These are phyloP conservation scores for Aspergillus campestris DNA, from an alignment of 495 filamentous ascomycete genomes.

Conservation along the genomic window DNA sequence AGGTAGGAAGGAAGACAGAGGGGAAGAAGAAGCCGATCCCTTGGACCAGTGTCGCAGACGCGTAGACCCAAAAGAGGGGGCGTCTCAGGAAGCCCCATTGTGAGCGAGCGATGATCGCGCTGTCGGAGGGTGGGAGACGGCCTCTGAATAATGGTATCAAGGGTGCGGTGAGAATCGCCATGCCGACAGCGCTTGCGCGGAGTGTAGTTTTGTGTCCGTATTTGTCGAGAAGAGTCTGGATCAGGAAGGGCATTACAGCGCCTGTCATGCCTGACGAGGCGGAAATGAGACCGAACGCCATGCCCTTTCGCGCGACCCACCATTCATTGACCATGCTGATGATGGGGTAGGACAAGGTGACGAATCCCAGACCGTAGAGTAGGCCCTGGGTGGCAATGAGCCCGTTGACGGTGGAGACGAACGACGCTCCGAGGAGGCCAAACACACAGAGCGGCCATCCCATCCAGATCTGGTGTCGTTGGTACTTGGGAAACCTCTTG, in stretches of 20 bases:
- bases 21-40: conserved; percentile 4
- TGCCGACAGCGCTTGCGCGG: not conserved
- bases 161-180: not conserved
- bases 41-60: not conserved
- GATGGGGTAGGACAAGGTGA: conserved; percentile 4
- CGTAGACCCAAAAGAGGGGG: conserved; percentile 4
- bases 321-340: conserved; percentile 6
- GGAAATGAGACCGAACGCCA: conserved; percentile 1
- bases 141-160: conserved; percentile 2
- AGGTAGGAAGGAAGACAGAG: not conserved
- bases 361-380: conserved; percentile 3
- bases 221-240: not conserved
- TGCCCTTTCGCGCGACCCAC: not conserved
- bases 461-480: too few relatives aligned
- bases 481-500: too few relatives aligned
- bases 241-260: not conserved
- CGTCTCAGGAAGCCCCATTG: not conserved
- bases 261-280: not conserved
- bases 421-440: too few relatives aligned
- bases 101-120: not conserved
- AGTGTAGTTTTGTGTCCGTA: conserved; percentile 3
- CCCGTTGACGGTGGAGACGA: not conserved
- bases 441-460: too few relatives aligned
- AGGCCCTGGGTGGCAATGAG: conserved; percentile 4
- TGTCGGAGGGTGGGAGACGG: not conserved